Base-by-base conservation (phyloP, 1,284 basidiomycete species). In the Phellinidium pouzarii region DNA sequence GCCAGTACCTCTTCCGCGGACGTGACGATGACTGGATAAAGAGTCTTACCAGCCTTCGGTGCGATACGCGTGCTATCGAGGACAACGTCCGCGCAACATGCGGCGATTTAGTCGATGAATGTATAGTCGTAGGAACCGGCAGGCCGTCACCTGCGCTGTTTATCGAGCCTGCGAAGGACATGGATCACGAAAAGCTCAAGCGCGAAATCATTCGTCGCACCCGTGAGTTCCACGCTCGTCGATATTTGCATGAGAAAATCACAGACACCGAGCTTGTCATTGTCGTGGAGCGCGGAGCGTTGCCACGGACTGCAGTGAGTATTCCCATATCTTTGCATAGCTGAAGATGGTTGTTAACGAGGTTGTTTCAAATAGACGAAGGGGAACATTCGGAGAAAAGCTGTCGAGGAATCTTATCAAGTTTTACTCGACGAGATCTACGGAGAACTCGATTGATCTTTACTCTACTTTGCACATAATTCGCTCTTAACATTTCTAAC, bases 11-110 rank as follows among this genome's bases (percentile, higher is more conserved):
- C 26, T 84, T 77, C 61, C 75, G 80, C 45, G 84, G 84, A 14
- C 74, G 84, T 40, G 78, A 85, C 57, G 84, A 87, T 57, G 84
- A 87, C 64, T 87, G 84, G 84, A 87, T 87, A 64, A 87, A 87
- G 68, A 82, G 79, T 40, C 79, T 84, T 61, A 84, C 77, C 64
- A 82, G 84, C 59, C 68, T 85, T 55, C 75, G 82, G 36, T 86
- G 84, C 60, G 83, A 87, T 61, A 85, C 84, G 43, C 79, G 78
- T 55, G 75, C 84, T 14, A 85, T 87, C 57, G 84, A 87, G 65
- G 84, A 87, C 58, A 82, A 85, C 60, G 71, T 80, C 38, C 74
- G 75, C 38, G 62, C 68, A 47, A 77, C 72, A 29, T 85, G 82
- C 59, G 71, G 68, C 1, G 70, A 74, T 55, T 66, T 84, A 46